Evolutionary conservation across 139 green algal genomes (phyloP).

Genomic region (Haematococcus sp.): DNA sequence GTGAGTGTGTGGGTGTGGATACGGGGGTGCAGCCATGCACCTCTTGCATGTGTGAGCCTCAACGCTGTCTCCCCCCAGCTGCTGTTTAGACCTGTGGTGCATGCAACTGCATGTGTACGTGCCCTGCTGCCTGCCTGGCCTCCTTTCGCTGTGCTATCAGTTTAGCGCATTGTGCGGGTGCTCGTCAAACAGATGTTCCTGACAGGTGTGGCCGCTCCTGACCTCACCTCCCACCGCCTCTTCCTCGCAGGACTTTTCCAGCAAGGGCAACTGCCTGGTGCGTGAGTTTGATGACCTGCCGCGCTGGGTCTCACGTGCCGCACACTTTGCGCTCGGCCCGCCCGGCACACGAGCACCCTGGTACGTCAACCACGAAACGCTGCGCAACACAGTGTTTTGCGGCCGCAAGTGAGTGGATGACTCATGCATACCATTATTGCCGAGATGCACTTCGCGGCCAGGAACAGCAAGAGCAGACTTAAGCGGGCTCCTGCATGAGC

Average conservation of each 20-base stretch:
- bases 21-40: no score
- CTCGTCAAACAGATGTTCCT: no score
- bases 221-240: no score
- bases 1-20: no score
- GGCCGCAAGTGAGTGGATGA: background rate
- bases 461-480: no score
- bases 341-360: slow-evolving; percentile 10
- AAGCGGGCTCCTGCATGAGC: no score
- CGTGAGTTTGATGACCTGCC: slow-evolving; percentile 30
- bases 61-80: no score
- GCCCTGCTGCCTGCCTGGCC: background rate
- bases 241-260: slow-evolving; percentile 16
- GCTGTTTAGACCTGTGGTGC: no score
- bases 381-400: slow-evolving; percentile 1
- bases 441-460: background rate
- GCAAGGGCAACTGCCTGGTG: slow-evolving; percentile 30
- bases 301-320: slow-evolving; percentile 19
- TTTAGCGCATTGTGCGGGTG: no score
- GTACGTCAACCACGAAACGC: slow-evolving; percentile 25
- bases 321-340: slow-evolving; percentile 14
- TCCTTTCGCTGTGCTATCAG: background rate
- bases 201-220: no score
- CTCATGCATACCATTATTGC: no score
- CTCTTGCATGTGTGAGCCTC: no score
- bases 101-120: background rate